Evolutionary conservation across 2,329 filamentous ascomycete species (phyloP).

Genomic region (Apiospora hydei): DNA sequence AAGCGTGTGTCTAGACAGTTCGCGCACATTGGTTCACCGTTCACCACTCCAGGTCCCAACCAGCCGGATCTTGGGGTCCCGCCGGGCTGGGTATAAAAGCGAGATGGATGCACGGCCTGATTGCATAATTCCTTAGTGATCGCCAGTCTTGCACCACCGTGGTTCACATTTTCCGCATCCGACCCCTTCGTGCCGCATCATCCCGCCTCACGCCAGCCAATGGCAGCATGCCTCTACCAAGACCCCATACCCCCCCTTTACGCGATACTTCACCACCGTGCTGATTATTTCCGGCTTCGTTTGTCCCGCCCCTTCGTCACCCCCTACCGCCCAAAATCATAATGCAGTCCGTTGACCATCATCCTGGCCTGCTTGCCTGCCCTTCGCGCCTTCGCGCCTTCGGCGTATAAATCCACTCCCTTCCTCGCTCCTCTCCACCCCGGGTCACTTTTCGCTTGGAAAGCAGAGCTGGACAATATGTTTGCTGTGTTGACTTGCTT

Average conservation of each 20-base stretch:
- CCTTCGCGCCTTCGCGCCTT: not conserved
- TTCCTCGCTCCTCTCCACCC: not conserved
- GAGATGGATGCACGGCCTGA: not conserved
- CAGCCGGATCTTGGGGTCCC: not conserved
- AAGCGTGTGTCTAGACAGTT: not conserved
- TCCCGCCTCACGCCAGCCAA: not conserved
- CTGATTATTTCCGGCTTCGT: not conserved
- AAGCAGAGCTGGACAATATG: not conserved
- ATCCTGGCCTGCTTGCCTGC: not conserved
- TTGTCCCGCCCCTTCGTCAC: not conserved
- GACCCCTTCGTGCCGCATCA: not conserved
- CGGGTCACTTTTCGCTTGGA: not conserved
- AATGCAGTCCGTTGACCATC: not conserved
- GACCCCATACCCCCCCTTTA: conserved; percentile 12
- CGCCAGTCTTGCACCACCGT: conserved; percentile 5
- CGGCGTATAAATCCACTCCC: not conserved
- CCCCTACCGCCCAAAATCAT: not conserved
- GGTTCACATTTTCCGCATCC: not conserved
- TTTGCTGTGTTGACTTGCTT: not conserved
- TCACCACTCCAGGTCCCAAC: no score
- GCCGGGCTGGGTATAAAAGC: not conserved
- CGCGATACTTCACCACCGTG: not conserved
- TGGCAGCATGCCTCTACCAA: not conserved
- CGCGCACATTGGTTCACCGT: no score
- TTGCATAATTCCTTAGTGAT: not conserved